Conservation (phyloP, 169 alveolate species). For the Cystoisospora suis region DNA sequence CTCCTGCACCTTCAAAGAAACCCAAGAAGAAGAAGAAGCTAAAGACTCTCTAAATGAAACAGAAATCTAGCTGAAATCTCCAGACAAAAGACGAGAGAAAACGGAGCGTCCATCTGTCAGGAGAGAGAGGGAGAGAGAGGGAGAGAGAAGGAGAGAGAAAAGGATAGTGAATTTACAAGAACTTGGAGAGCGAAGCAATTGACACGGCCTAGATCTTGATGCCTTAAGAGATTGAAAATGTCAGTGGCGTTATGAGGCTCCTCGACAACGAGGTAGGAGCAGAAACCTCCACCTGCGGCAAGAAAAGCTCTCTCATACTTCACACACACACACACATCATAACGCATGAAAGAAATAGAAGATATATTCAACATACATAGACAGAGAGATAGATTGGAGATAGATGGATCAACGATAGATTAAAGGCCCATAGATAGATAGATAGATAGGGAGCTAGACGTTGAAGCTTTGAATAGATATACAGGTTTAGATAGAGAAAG, state of each 20-base stretch:
- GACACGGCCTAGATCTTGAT: constrained; percentile 35
- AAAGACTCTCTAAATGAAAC: not conserved
- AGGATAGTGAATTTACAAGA: constrained; percentile 23
- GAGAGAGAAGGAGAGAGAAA: not conserved
- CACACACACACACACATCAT: too few relatives aligned
- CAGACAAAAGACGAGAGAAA: too few relatives aligned
- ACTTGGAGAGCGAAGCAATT: constrained; percentile 35
- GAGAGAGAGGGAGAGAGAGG: not conserved
- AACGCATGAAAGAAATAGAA: too few relatives aligned
- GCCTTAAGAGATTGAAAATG: constrained; percentile 1
- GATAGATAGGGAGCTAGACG: not conserved
- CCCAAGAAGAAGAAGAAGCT: too few relatives aligned
- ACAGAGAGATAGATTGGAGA: not conserved
- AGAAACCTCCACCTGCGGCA: constrained; percentile 54
- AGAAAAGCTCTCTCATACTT: constrained; percentile 57
- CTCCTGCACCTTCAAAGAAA: too few relatives aligned
- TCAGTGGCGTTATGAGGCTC: constrained; percentile 29
- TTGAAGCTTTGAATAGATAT: not conserved
- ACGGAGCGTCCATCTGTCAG: too few relatives aligned
- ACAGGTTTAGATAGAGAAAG: not conserved
- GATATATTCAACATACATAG: not conserved
- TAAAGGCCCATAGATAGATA: not conserved
- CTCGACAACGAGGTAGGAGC: constrained; percentile 48
- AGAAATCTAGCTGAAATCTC: not conserved
- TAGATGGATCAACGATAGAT: too few relatives aligned